These are phyloP conservation scores for Myxozyma geophila DNA, from an alignment of 805 yeast species.

Conservation along the genomic window DNA sequence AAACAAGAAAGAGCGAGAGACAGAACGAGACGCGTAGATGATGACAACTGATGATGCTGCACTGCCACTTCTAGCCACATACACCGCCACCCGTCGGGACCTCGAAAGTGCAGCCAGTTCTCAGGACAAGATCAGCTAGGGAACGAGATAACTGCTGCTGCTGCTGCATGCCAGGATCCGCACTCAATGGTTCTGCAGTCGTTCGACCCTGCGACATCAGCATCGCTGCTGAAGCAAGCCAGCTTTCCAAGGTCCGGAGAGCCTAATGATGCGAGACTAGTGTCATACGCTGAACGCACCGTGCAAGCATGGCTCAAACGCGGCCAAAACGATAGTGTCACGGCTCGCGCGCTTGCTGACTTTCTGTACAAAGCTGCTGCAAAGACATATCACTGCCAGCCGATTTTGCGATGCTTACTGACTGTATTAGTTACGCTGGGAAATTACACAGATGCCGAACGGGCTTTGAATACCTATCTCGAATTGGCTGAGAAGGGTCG, in stretches of 20 bases:
- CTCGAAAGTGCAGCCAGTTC: neutral
- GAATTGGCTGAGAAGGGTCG: slow-evolving; percentile 32
- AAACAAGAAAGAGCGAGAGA: neutral
- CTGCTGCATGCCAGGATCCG: neutral
- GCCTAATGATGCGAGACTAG: slow-evolving; percentile 29
- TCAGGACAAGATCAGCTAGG: neutral
- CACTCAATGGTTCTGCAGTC: slow-evolving; percentile 24
- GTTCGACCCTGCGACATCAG: slow-evolving; percentile 31
- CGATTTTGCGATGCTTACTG: slow-evolving; percentile 27
- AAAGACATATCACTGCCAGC: slow-evolving; percentile 35
- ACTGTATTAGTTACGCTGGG: slow-evolving; percentile 27
- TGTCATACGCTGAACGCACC: slow-evolving; percentile 26
- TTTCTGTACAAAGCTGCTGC: slow-evolving; percentile 34
- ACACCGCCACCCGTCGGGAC: neutral
- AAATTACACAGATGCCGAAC: slow-evolving; percentile 30
- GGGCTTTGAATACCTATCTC: slow-evolving; percentile 28
- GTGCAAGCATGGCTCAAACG: slow-evolving; percentile 26
- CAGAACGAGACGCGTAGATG: neutral
- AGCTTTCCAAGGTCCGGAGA: slow-evolving; percentile 33
- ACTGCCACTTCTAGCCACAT: neutral
- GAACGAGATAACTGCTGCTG: neutral
- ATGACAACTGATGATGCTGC: neutral
- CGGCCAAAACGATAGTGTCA: slow-evolving; percentile 27
- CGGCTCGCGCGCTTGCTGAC: slow-evolving; percentile 29
- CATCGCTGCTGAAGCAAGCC: slow-evolving; percentile 24